phyloP scores from a whole-genome alignment of 1,284 basidiomycete species.

The Megacollybia platyphylla region DNA sequence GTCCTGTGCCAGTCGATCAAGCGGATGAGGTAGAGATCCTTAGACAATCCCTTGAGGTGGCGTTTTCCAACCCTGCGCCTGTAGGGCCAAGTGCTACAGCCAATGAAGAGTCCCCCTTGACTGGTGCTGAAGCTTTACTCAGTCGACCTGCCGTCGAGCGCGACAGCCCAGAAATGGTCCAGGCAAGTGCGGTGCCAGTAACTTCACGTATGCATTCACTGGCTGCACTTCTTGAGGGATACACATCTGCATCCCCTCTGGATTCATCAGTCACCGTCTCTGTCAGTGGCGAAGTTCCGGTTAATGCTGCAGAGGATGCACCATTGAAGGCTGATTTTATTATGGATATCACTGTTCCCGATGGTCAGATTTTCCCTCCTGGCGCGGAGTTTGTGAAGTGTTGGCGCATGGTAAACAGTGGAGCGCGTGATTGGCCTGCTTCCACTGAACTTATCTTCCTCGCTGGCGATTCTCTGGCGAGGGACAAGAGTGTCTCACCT shows the following conservation, averaged over 20 bases:
- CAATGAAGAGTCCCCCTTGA: constrained; percentile 15
- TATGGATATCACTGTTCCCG: constrained; percentile 56
- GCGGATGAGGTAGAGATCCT: too few relatives aligned
- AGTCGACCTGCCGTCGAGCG: constrained; percentile 12
- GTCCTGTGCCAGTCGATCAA: too few relatives aligned
- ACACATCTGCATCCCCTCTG: constrained; percentile 1
- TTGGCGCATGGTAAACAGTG: constrained; percentile 63
- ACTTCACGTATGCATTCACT: constrained; percentile 14
- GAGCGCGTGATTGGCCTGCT: constrained; percentile 52
- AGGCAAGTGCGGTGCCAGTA: neutral
- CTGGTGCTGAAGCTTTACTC: constrained; percentile 15
- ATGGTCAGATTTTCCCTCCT: constrained; percentile 69
- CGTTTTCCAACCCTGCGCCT: neutral
- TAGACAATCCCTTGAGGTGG: too few relatives aligned
- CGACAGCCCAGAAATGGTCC: constrained; percentile 6
- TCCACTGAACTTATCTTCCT: constrained; percentile 55
- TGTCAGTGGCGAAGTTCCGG: neutral
- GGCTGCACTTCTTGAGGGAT: constrained; percentile 13
- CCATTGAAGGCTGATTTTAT: constrained; percentile 43
- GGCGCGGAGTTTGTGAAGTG: constrained; percentile 78
- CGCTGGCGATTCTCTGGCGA: constrained; percentile 44
- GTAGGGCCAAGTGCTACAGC: neutral
- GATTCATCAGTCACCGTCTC: neutral
- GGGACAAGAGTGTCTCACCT: constrained; percentile 15
- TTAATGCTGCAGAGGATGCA: neutral